phyloP scores from a whole-genome alignment of 73 alveolate genomes.

The Stentor coeruleus region DNA sequence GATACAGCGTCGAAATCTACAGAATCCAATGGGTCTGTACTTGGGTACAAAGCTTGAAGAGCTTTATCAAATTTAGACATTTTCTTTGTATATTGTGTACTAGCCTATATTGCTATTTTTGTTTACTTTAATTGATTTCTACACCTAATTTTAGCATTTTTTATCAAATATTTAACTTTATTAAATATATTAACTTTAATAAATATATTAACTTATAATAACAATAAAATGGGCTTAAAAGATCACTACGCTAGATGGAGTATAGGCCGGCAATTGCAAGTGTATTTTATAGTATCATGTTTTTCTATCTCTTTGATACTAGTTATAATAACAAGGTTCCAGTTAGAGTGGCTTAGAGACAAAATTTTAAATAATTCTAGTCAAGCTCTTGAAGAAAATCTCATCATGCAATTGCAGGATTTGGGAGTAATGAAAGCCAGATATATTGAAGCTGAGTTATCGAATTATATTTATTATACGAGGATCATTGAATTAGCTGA shows the following conservation, averaged over 20 bases:
- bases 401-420: not conserved
- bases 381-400: not conserved
- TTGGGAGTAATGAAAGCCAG: not conserved
- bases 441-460: not conserved
- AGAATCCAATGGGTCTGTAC: slow-evolving; percentile 38
- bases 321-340: not conserved
- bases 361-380: not conserved
- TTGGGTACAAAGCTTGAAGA: slow-evolving; percentile 15
- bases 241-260: not conserved
- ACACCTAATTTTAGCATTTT: too few relatives aligned
- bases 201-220: too few relatives aligned
- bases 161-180: too few relatives aligned
- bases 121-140: too few relatives aligned
- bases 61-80: slow-evolving; percentile 21
- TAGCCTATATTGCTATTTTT: too few relatives aligned
- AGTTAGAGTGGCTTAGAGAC: not conserved
- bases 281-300: not conserved
- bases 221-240: not conserved
- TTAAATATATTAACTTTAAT: too few relatives aligned
- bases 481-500: not conserved
- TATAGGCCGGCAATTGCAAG: not conserved
- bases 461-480: not conserved
- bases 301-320: not conserved
- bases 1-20: slow-evolving; percentile 50
- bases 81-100: too few relatives aligned